Evolutionary conservation across 306 rosid species (phyloP), one percentile per base, ranked within the genome.

Genomic region (Albizia julibrissin): DNA sequence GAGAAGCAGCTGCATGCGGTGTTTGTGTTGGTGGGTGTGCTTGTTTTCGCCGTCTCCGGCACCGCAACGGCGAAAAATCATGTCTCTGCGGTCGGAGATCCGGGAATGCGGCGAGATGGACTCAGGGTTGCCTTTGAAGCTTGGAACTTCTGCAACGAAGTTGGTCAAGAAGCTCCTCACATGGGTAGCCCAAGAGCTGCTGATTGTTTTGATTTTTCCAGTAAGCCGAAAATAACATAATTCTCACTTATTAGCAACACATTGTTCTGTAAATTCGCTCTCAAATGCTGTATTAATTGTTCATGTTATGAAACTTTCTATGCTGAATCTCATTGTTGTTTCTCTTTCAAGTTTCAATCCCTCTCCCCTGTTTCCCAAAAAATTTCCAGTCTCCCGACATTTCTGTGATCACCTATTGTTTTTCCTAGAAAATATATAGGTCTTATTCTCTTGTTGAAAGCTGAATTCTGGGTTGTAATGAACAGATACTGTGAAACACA

Each of bases 91-190:
- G 92, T 94, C 26, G 98, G 97, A 79, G 98, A 94, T 75, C 94
- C 97, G 6, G 97, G 97, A 90, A 94, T 94, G 98, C 81, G 76
- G 75, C 91, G 93, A 74, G 92, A 93, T 87, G 89, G 69, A 18
- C 84, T 91, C 18, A 90, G 94, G 47, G 97, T 94, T 44, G 98
- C 89, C 56, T 90, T 94, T 82, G 98, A 94, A 84, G 95, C 91
- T 87, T 91, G 98, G 98, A 94, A 92, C 84, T 94, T 94, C 68
- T 94, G 98, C 91, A 92, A 94, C 79, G 97, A 94, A 85, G 98
- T 92, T 85, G 97, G 91, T 8, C 64, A 84, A 80, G 95, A 94
- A 88, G 92, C 97, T 84, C 94, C 97, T 76, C 69, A 65, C 34
- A 90, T 89, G 92, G 97, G 97, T 49, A 91, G 94, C 75, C 98